Evolutionary conservation across 2,329 filamentous ascomycete genomes (phyloP).

Genomic region (Venturia aucupariae): DNA sequence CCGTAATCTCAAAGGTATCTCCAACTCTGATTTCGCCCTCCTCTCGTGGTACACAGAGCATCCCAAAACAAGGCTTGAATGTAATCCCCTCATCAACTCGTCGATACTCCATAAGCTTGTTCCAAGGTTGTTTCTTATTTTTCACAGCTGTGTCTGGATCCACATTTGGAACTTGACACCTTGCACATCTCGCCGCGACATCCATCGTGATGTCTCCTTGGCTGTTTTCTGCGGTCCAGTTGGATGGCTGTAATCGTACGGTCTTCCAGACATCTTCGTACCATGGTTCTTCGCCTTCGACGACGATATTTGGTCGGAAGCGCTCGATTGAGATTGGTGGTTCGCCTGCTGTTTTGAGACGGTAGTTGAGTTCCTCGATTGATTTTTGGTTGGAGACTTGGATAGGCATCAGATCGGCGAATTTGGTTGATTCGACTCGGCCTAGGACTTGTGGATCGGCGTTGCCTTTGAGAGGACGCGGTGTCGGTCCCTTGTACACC

Average conservation of each 20-base stretch:
- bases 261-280: slow-evolving; percentile 56
- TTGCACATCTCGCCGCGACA: slow-evolving; percentile 48
- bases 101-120: slow-evolving; percentile 51
- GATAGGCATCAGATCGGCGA: slow-evolving; percentile 51
- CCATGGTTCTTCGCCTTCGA: slow-evolving; percentile 49
- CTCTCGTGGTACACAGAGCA: slow-evolving; percentile 51
- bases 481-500: slow-evolving; percentile 53
- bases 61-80: slow-evolving; percentile 59
- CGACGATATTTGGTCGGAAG: slow-evolving; percentile 55
- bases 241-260: slow-evolving; percentile 35
- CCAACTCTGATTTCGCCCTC: slow-evolving; percentile 49
- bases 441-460: slow-evolving; percentile 46
- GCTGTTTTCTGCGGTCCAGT: background rate
- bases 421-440: slow-evolving; percentile 44
- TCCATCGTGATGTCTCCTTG: slow-evolving; percentile 37
- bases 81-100: slow-evolving; percentile 51
- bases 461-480: slow-evolving; percentile 46
- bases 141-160: slow-evolving; percentile 52
- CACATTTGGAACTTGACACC: slow-evolving; percentile 56
- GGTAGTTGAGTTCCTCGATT: slow-evolving; percentile 48
- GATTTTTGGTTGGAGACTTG: slow-evolving; percentile 48
- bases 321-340: slow-evolving; percentile 49
- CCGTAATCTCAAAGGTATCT: slow-evolving; percentile 48
- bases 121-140: slow-evolving; percentile 52
- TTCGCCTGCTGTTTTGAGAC: slow-evolving; percentile 35